Evolutionary conservation across 2,329 filamentous ascomycete genomes (phyloP), one percentile per base, ranked within the genome.

Genomic region (Diplodia intermedia): DNA sequence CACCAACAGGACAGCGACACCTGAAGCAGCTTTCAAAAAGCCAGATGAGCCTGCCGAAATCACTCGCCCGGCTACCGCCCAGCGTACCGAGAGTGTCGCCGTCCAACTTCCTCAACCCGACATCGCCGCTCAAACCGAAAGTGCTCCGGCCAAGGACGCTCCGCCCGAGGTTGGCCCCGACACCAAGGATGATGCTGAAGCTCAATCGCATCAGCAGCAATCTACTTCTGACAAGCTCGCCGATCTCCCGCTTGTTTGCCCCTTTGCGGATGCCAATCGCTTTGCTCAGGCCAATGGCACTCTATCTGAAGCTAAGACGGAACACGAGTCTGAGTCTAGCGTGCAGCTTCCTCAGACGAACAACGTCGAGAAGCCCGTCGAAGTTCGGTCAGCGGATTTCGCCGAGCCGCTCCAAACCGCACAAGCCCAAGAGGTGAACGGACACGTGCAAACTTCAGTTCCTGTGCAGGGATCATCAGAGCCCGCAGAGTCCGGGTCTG

Each of bases 1-100:
- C 72, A 75, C 1, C 71, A 69, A 8, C 74, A 77, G 49, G 54
- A 57, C 53, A 36, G 65, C 55, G 33, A 52, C 55, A 9, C 55
- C 65, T 53, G 47, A 67, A 33, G 43, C 15, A 29, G 15, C 33
- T 18, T n/a, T 52, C 20, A 23, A 47, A 20, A 47, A 54, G 52
- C 50, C 49, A 43, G 52, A 43, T 23, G 33, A 65, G 15, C 50
- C 50, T 20, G 50, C 20, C 49, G 49, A 54, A 1, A 11, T 33
- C n/a, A n/a, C 43, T 8, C 50, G 26, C 23, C 20, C 62, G 12
- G 36, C 33, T 4, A 5, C 62, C 11, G 29, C 54, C 50, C 12
- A 55, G 47, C 15, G 50, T 6, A 23, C 23, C 8, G 47, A 38
- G 8, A n/a, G 47, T 29, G 11, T 26, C 11, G 20, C 49, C n/a